These are phyloP conservation scores for Quercus phellos DNA, from an alignment of 331 rosid species.

Conservation along the genomic window DNA sequence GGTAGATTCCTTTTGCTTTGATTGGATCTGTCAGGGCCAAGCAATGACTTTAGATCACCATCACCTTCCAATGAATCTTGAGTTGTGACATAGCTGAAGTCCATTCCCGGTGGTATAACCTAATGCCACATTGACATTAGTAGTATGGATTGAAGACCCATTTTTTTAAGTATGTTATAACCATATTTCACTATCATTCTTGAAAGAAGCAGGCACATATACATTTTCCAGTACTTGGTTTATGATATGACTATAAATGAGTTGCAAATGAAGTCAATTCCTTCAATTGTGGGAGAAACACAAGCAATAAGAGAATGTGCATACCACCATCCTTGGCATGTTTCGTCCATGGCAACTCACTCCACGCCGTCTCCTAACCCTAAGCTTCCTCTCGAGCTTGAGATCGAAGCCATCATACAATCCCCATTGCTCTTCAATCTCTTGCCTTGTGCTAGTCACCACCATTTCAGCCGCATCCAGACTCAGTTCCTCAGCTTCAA, in stretches of 20 bases:
- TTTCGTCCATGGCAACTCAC: conserved; percentile 59
- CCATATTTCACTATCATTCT: background rate
- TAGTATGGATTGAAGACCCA: background rate
- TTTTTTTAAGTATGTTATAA: background rate
- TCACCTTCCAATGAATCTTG: conserved; percentile 36
- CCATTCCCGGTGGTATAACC: conserved; percentile 59
- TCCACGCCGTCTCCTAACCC: conserved; percentile 48
- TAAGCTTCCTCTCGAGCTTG: conserved; percentile 50
- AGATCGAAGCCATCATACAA: conserved; percentile 50
- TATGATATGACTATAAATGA: no score
- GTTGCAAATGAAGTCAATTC: background rate
- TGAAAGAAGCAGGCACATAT: no score
- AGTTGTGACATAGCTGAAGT: conserved; percentile 42
- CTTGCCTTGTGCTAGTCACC: conserved; percentile 57
- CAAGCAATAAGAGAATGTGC: background rate
- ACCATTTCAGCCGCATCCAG: conserved; percentile 54
- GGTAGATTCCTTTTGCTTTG: conserved; percentile 42
- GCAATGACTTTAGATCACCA: conserved; percentile 44
- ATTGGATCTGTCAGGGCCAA: conserved; percentile 33
- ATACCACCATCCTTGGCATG: conserved; percentile 57
- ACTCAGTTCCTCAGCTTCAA: conserved; percentile 46
- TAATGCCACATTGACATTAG: background rate
- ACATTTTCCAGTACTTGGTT: no score
- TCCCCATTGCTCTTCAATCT: conserved; percentile 64
- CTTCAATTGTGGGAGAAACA: background rate